Conservation (phyloP, 768 basidiomycete genomes). For the Coprinopsis marcescibilis region DNA sequence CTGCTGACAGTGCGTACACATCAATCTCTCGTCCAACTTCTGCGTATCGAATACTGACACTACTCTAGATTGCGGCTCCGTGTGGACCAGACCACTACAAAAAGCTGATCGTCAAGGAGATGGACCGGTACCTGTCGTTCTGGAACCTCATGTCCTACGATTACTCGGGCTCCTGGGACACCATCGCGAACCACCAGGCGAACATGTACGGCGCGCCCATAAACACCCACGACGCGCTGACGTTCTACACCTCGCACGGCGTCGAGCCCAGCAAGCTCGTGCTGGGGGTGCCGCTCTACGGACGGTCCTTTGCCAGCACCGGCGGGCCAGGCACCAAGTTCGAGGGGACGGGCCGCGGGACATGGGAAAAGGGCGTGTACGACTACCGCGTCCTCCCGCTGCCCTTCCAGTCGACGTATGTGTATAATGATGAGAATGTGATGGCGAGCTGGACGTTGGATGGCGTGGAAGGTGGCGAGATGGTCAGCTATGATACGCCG, state of each 20-base stretch:
- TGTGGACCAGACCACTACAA: slow-evolving; percentile 85
- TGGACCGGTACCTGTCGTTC: slow-evolving; percentile 87
- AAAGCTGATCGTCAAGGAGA: slow-evolving; percentile 71
- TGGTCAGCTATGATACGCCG: slow-evolving; percentile 79
- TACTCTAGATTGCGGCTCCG: slow-evolving; percentile 76
- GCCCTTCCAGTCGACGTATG: slow-evolving; percentile 47
- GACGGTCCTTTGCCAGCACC: slow-evolving; percentile 84
- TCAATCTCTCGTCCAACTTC: background rate
- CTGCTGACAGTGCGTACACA: slow-evolving; percentile 58
- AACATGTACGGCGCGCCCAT: slow-evolving; percentile 68
- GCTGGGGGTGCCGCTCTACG: slow-evolving; percentile 90
- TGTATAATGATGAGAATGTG: slow-evolving; percentile 57
- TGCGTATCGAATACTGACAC: background rate
- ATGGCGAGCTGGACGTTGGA: slow-evolving; percentile 86
- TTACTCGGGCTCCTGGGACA: slow-evolving; percentile 78
- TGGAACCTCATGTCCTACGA: slow-evolving; percentile 99
- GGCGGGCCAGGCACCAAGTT: slow-evolving; percentile 76
- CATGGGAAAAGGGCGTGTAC: slow-evolving; percentile 88
- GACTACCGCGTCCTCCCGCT: slow-evolving; percentile 90
- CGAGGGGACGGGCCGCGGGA: slow-evolving; percentile 78
- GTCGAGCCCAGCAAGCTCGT: slow-evolving; percentile 77
- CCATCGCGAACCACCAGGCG: slow-evolving; percentile 75
- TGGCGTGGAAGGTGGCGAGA: slow-evolving; percentile 66
- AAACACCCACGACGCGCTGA: slow-evolving; percentile 57
- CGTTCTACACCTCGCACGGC: slow-evolving; percentile 67